Evolutionary conservation across 768 basidiomycete genomes (phyloP), one percentile per base, ranked within the genome.

Genomic region (Tubosaeta brunneosetosa): DNA sequence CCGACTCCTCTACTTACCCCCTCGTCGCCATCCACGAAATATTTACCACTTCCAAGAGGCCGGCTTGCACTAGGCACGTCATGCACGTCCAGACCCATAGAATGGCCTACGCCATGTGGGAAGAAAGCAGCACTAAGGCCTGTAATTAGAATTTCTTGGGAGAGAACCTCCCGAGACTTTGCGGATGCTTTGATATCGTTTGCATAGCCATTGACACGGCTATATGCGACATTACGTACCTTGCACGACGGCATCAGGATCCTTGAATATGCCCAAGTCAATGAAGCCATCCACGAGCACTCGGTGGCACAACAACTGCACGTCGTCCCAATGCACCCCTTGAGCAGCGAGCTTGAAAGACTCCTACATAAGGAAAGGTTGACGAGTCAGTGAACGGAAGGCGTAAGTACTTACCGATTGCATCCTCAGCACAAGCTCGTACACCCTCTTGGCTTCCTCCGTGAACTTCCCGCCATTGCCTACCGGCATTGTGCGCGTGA

Each of bases 391-490:
- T 19, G 27, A 26, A 27, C 36, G 29, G 4, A 45, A 34, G 4
- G 34, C 13, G 3, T 1, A 14, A 47, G 1, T 9, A 56, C 72
- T 31, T 53, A 89, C 89, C 68, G 79, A 80, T 65, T 98, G 95
- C 94, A 99, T 97, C 60, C 82, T 81, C 22, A 91, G 74, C 1
- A 97, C 95, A 38, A 97, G 78, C 53, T 85, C 78, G 66, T 97
- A 97, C 31, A 99, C 91, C 3, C 79, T 85, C 27, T 78, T 79
- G 0, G 89, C 87, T 67, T 91, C 88, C 7, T 81, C 71, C 0
- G 91, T 88, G 67, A 94, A 97, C 62, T 81, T 88, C 0, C 95
- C 95, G 3, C 86, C 85, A 61, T 97, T 98, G 0, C 95, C 95
- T n/a, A 97, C 83, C 13, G 91, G 90, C 77, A 88, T 91, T 0